A percentile compares a stretch with the other conserved stretches of the same genome.
Evolutionary conservation across 1,284 basidiomycete species (phyloP).

Genomic region (Chondrostereum purpureum): DNA sequence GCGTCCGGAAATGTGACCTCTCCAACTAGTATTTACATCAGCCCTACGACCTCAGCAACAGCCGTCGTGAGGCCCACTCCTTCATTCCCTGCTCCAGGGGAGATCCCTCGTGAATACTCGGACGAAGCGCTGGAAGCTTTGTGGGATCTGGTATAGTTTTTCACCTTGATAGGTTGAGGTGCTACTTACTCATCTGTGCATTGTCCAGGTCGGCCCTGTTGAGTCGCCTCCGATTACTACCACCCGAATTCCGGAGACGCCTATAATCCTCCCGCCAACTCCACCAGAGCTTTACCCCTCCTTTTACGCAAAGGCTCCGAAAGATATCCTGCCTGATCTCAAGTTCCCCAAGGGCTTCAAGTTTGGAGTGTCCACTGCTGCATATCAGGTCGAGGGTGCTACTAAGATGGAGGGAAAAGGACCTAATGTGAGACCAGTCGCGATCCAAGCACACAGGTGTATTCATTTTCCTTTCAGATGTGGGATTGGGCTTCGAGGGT

Average conservation of each 20-base stretch:
- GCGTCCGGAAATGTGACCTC: neutral
- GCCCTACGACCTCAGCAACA: too few relatives aligned
- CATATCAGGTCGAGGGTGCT: slow-evolving; percentile 45
- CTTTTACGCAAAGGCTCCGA: slow-evolving; percentile 36
- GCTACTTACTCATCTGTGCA: too few relatives aligned
- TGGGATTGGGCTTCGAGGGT: slow-evolving; percentile 47
- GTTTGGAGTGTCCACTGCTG: slow-evolving; percentile 42
- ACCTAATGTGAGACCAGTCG: too few relatives aligned
- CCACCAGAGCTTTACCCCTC: slow-evolving; percentile 38
- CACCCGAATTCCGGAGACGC: slow-evolving; percentile 29
- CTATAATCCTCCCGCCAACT: slow-evolving; percentile 33
- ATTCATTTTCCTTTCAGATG: too few relatives aligned
- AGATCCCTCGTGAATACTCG: slow-evolving; percentile 32
- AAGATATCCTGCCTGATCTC: slow-evolving; percentile 31
- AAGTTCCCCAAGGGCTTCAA: slow-evolving; percentile 36
- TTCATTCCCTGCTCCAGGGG: slow-evolving; percentile 31
- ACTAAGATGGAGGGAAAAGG: slow-evolving; percentile 42
- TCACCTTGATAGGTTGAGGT: too few relatives aligned
- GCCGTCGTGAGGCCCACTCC: neutral
- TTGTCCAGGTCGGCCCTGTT: slow-evolving; percentile 39
- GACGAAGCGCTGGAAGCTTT: slow-evolving; percentile 29
- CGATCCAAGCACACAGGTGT: too few relatives aligned
- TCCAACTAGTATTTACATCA: too few relatives aligned
- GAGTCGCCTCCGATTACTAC: slow-evolving; percentile 39
- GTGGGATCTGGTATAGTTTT: slow-evolving; percentile 39